Evolutionary conservation across 2,329 filamentous ascomycete genomes (phyloP).

Genomic region (Penicillium rolfsii): DNA sequence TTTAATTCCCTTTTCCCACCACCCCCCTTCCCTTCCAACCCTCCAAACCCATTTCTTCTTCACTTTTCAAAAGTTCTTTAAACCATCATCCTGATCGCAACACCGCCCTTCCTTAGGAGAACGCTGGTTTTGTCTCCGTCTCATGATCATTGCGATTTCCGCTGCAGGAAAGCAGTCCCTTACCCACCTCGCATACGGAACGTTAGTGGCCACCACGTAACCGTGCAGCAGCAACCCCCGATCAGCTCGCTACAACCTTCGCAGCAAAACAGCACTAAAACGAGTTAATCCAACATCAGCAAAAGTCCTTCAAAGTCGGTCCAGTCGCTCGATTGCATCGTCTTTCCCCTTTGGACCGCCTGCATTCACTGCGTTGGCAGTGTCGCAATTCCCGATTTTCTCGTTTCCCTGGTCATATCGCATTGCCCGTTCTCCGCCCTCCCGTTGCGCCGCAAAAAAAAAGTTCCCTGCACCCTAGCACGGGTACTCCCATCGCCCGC

Average conservation of each 20-base stretch:
- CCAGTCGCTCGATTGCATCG: conserved; percentile 36
- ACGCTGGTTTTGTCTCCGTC: conserved; percentile 30
- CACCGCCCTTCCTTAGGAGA: conserved; percentile 14
- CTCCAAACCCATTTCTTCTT: conserved; percentile 1
- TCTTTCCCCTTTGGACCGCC: conserved; percentile 40
- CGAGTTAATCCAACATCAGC: conserved; percentile 31
- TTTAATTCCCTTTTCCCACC: conserved; percentile 12
- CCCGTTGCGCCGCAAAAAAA: conserved; percentile 28
- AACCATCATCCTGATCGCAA: neutral
- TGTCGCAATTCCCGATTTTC: conserved; percentile 37
- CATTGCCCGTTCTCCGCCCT: conserved; percentile 22
- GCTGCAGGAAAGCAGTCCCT: conserved; percentile 25
- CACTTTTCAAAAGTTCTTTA: neutral
- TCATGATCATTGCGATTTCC: conserved; percentile 35
- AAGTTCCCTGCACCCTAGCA: conserved; percentile 23
- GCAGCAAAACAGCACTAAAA: conserved; percentile 32
- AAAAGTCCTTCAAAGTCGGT: conserved; percentile 27
- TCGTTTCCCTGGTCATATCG: conserved; percentile 21
- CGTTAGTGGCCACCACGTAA: conserved; percentile 41
- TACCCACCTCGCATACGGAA: conserved; percentile 32
- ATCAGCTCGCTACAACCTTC: conserved; percentile 30
- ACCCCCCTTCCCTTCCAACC: conserved; percentile 5
- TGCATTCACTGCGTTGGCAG: conserved; percentile 44
- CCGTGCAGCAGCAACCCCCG: conserved; percentile 40
- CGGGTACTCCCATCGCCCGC: conserved; percentile 32